phyloP scores from a whole-genome alignment of 2,329 filamentous ascomycete species.

The Cordyceps farinosa region DNA sequence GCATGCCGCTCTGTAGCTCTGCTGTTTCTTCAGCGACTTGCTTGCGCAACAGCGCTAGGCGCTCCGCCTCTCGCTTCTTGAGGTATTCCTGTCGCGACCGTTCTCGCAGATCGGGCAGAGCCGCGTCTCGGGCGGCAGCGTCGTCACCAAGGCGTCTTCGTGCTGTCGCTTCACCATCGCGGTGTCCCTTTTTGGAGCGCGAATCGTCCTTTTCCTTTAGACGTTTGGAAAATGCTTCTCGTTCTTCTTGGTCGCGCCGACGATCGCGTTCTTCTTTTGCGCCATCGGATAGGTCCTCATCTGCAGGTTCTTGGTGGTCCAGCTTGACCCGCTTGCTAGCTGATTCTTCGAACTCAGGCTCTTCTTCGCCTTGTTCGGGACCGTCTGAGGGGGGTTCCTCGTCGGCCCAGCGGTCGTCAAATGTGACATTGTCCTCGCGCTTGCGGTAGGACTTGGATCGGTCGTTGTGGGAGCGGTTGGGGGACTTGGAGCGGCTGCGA shows the following conservation, averaged over 20 bases:
- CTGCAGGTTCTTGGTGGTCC: constrained; percentile 48
- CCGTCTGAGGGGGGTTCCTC: constrained; percentile 55
- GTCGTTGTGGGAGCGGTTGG: constrained; percentile 27
- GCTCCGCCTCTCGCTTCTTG: constrained; percentile 85
- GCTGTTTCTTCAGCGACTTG: constrained; percentile 87
- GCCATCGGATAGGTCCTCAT: constrained; percentile 56
- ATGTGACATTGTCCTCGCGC: constrained; percentile 46
- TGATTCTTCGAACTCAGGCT: constrained; percentile 63
- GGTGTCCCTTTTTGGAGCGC: constrained; percentile 65
- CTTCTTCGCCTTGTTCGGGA: constrained; percentile 42
- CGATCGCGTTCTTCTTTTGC: constrained; percentile 55
- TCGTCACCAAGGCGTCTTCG: constrained; percentile 51
- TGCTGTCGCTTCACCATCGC: constrained; percentile 53
- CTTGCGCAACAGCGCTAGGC: constrained; percentile 78
- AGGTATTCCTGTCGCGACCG: constrained; percentile 89
- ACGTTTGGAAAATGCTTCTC: constrained; percentile 75
- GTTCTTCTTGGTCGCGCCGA: constrained; percentile 66
- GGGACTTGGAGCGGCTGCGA: constrained; percentile 34
- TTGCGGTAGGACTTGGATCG: constrained; percentile 42
- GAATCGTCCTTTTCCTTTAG: constrained; percentile 68
- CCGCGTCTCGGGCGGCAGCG: constrained; percentile 61
- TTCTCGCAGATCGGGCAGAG: constrained; percentile 76
- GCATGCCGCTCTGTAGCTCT: constrained; percentile 72
- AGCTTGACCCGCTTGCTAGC: constrained; percentile 68
- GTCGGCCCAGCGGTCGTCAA: constrained; percentile 79